A percentile compares a stretch with the other conserved stretches of the same genome.
Conservation (phyloP, 495 filamentous ascomycete genomes). For the Xylaria nigripes region DNA sequence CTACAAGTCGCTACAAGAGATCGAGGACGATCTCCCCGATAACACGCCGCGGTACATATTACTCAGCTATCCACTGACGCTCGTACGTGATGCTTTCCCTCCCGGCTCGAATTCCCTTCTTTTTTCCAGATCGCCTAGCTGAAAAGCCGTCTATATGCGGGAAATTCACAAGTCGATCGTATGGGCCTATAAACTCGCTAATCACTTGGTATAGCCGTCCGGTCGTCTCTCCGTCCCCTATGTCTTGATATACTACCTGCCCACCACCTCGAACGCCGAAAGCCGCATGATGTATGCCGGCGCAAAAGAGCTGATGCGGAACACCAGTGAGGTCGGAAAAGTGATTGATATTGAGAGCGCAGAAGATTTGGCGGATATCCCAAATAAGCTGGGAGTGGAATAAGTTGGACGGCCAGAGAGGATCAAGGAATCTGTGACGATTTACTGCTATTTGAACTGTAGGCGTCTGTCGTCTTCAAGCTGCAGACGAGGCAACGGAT, state of each 20-base stretch:
- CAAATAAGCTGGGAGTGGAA: slow-evolving; percentile 52
- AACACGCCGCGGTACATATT: slow-evolving; percentile 82
- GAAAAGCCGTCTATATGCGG: background rate
- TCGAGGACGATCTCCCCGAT: slow-evolving; percentile 88
- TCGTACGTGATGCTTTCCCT: slow-evolving; percentile 44
- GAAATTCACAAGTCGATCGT: background rate
- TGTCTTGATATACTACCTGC: slow-evolving; percentile 87
- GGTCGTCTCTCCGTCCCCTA: slow-evolving; percentile 57
- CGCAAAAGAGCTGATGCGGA: slow-evolving; percentile 90
- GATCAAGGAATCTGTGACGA: background rate
- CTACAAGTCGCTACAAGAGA: slow-evolving; percentile 68
- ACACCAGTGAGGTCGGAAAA: slow-evolving; percentile 72
- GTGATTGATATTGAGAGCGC: slow-evolving; percentile 70
- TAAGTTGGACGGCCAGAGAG: slow-evolving; percentile 2
- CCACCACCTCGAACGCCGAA: slow-evolving; percentile 75
- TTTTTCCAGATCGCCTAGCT: background rate
- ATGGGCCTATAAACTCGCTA: background rate
- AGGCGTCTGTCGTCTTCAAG: background rate
- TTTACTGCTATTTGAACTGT: background rate
- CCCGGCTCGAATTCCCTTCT: background rate
- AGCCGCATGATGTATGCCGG: slow-evolving; percentile 90
- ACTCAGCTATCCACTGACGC: slow-evolving; percentile 78
- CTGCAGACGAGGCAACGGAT: background rate
- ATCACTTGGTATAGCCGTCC: slow-evolving; percentile 27
- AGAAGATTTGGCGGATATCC: slow-evolving; percentile 70